Evolutionary conservation across 306 rosid genomes (phyloP).

Genomic region (Malus orientalis): DNA sequence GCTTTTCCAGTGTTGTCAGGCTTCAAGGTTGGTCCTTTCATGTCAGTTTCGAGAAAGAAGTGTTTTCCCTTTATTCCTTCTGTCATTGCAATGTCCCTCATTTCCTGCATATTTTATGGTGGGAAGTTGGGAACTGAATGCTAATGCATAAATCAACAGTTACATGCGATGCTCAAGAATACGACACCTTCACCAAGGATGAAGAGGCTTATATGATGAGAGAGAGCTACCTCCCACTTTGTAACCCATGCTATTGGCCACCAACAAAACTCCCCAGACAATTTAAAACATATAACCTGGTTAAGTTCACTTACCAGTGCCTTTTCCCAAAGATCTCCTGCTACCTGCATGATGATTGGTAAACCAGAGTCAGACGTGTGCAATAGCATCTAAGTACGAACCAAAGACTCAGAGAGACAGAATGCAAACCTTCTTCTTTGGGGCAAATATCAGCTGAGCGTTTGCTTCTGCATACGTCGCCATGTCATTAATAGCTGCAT

Average conservation of each 20-base stretch:
- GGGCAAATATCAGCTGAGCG: slow-evolving; percentile 61
- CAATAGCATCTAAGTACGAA: neutral
- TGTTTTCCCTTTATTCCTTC: slow-evolving; percentile 72
- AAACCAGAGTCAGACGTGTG: slow-evolving; percentile 22
- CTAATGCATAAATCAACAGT: neutral
- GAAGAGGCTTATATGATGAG: neutral
- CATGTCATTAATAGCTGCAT: slow-evolving; percentile 77
- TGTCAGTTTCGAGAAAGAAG: slow-evolving; percentile 77
- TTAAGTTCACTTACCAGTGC: slow-evolving; percentile 61
- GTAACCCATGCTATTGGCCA: neutral
- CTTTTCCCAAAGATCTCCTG: slow-evolving; percentile 76
- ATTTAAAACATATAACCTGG: neutral
- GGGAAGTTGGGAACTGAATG: no score
- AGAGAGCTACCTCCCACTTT: neutral
- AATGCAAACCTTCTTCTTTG: slow-evolving; percentile 64
- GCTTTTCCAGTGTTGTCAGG: slow-evolving; percentile 91
- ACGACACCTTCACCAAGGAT: neutral
- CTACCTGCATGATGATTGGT: slow-evolving; percentile 44
- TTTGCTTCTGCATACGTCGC: slow-evolving; percentile 81
- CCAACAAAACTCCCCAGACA: neutral
- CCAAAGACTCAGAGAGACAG: slow-evolving; percentile 12
- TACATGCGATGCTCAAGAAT: neutral
- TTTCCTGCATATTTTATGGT: slow-evolving; percentile 29
- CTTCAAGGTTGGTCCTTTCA: slow-evolving; percentile 79
- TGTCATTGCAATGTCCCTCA: slow-evolving; percentile 70